phyloP scores from a whole-genome alignment of 2,329 filamentous ascomycete genomes.

The Stagonosporopsis vannaccii region DNA sequence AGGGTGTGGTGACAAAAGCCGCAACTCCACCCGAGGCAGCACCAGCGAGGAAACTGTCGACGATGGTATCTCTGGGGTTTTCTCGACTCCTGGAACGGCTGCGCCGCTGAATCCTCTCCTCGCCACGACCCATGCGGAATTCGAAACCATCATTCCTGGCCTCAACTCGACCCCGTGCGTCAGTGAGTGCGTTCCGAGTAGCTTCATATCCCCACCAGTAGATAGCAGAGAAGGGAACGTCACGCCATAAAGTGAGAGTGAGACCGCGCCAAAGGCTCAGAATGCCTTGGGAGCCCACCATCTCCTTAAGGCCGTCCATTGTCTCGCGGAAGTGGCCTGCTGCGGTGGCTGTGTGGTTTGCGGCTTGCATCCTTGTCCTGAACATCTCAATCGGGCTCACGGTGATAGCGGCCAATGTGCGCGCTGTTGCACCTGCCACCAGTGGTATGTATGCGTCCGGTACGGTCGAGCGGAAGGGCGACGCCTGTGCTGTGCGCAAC shows the following conservation, averaged over 20 bases:
- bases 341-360: slow-evolving; percentile 51
- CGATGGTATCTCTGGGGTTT: slow-evolving; percentile 77
- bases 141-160: slow-evolving; percentile 40
- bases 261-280: slow-evolving; percentile 88
- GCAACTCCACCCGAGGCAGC: slow-evolving; percentile 83
- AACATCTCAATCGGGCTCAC: slow-evolving; percentile 96
- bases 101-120: slow-evolving; percentile 37
- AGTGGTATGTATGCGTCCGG: slow-evolving; percentile 78
- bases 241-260: slow-evolving; percentile 90
- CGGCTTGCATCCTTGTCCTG: slow-evolving; percentile 88
- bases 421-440: slow-evolving; percentile 77
- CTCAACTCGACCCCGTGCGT: slow-evolving; percentile 65
- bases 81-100: slow-evolving; percentile 68
- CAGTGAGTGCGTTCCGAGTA: slow-evolving; percentile 74
- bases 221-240: slow-evolving; percentile 94
- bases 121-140: slow-evolving; percentile 44
- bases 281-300: slow-evolving; percentile 81
- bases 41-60: slow-evolving; percentile 89
- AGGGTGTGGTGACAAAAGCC: slow-evolving; percentile 89
- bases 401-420: slow-evolving; percentile 79
- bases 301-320: slow-evolving; percentile 74
- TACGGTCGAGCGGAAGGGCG: slow-evolving; percentile 68
- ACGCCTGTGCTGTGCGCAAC: slow-evolving; percentile 76
- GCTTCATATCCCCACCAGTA: slow-evolving; percentile 99
- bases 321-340: slow-evolving; percentile 81